Evolutionary conservation across 2,329 filamentous ascomycete species (phyloP), one percentile per base, ranked within the genome.

Genomic region (Orbilia javanica): DNA sequence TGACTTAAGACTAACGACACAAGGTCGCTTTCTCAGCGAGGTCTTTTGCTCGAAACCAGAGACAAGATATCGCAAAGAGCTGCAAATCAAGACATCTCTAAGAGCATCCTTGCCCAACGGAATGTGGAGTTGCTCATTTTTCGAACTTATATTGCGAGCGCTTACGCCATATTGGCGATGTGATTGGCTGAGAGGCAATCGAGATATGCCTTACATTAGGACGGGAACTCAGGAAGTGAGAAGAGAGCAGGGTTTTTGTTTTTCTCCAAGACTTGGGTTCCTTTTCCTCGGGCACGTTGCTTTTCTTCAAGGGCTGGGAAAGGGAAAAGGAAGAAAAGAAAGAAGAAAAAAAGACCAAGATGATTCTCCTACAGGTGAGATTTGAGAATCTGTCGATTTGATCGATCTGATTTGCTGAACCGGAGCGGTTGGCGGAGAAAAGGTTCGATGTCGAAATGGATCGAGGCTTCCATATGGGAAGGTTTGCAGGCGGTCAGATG

Each of bases 151-250:
- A 63, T 71, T 64, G 67, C 67, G 67, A 78, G 74, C 74, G 74
- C 74, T 78, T 78, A 78, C 74, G 74, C 74, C 74, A 78, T 78
- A 72, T 66, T 67, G 74, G 50, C 52, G 67, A 66, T 78, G 53
- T 78, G 67, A 78, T 78, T 78, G 74, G 74, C 44, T 64, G 46
- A 73, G 39, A 48, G 25, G 62, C 25, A 60, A 74, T 74, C 70
- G 70, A 74, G 70, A 74, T 74, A 67, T 63, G 39, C 69, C 60
- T 66, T 64, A 66, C 67, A 71, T 55, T 64, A 22, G 44, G 70
- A 74, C 70, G 70, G 70, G 70, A 74, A 73, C 60, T 73, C 62
- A 66, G 53, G 53, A 55, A 53, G 62, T 57, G 57, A n/a, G 57
- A 67, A 53, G 31, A 67, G 66, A 62, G 70, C 52, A 67, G 39